Evolutionary conservation across 2,329 filamentous ascomycete genomes (phyloP).

Genomic region (Calonectria ilicicola): DNA sequence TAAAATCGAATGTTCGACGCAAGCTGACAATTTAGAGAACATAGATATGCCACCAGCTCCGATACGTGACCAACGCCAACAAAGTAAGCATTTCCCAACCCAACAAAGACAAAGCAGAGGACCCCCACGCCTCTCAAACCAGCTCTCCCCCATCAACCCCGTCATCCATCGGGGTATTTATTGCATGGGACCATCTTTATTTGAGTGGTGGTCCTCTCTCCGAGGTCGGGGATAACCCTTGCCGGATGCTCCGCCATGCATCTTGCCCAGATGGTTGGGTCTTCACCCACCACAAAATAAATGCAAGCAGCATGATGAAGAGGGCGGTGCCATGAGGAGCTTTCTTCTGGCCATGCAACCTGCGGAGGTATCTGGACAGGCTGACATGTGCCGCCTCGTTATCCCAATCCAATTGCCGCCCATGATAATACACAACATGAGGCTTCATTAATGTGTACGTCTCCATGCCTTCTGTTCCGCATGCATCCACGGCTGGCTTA

Average conservation of each 20-base stretch:
- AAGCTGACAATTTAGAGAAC: slow-evolving; percentile 1
- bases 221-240: slow-evolving; percentile 1
- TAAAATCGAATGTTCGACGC: not conserved
- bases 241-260: slow-evolving; percentile 14
- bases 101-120: not conserved
- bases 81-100: not conserved
- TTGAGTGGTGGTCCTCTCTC: not conserved
- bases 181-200: not conserved
- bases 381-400: slow-evolving; percentile 34
- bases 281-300: slow-evolving; percentile 14
- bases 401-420: slow-evolving; percentile 33
- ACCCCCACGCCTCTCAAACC: slow-evolving; percentile 20
- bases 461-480: slow-evolving; percentile 24
- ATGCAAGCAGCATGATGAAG: slow-evolving; percentile 23
- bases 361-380: slow-evolving; percentile 36
- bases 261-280: slow-evolving; percentile 18
- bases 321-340: slow-evolving; percentile 26
- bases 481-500: slow-evolving; percentile 20
- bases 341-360: slow-evolving; percentile 25
- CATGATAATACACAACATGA: slow-evolving; percentile 47
- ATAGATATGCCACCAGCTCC: not conserved
- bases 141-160: not conserved
- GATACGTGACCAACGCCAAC: not conserved
- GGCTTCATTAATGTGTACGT: slow-evolving; percentile 40
- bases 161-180: not conserved